A percentile compares a stretch with the other conserved stretches of the same genome.
Conservation (phyloP, 2,329 filamentous ascomycete species). For the Aureobasidium melanogenum region DNA sequence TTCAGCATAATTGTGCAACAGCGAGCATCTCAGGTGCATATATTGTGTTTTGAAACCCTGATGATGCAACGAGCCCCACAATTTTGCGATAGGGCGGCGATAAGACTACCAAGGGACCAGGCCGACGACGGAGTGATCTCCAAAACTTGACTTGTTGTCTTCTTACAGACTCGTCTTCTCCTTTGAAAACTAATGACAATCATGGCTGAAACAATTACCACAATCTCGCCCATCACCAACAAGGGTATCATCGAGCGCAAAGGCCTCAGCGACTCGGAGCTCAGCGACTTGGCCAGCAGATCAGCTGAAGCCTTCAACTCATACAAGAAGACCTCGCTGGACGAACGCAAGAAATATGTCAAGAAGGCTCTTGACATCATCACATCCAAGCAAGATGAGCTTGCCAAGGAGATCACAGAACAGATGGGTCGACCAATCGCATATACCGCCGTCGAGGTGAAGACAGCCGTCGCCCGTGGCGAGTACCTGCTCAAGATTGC, state of each 20-base stretch:
- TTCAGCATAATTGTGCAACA: too few relatives aligned
- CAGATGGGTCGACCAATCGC: slow-evolving; percentile 94
- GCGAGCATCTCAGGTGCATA: background rate
- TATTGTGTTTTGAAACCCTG: background rate
- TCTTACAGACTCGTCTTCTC: background rate
- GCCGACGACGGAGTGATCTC: background rate
- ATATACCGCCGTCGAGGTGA: slow-evolving; percentile 74
- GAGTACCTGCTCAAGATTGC: slow-evolving; percentile 82
- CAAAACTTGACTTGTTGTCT: background rate
- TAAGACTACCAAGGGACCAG: background rate
- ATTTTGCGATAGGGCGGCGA: background rate
- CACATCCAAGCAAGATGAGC: slow-evolving; percentile 61
- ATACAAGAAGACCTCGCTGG: slow-evolving; percentile 66
- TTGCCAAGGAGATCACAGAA: slow-evolving; percentile 77
- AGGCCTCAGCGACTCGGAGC: slow-evolving; percentile 61
- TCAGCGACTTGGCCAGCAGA: slow-evolving; percentile 61
- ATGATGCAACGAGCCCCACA: background rate
- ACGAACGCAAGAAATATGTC: slow-evolving; percentile 70
- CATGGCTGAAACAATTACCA: slow-evolving; percentile 55
- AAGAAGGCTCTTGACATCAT: slow-evolving; percentile 68
- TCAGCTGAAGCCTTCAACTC: slow-evolving; percentile 67
- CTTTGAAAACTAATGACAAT: slow-evolving; percentile 5
- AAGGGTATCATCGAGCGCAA: slow-evolving; percentile 71
- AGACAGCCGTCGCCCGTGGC: slow-evolving; percentile 74
- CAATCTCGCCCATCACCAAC: slow-evolving; percentile 86